Base-by-base conservation (phyloP, 352 stramenopile genomes). In the Phytophthora hibernalis region DNA sequence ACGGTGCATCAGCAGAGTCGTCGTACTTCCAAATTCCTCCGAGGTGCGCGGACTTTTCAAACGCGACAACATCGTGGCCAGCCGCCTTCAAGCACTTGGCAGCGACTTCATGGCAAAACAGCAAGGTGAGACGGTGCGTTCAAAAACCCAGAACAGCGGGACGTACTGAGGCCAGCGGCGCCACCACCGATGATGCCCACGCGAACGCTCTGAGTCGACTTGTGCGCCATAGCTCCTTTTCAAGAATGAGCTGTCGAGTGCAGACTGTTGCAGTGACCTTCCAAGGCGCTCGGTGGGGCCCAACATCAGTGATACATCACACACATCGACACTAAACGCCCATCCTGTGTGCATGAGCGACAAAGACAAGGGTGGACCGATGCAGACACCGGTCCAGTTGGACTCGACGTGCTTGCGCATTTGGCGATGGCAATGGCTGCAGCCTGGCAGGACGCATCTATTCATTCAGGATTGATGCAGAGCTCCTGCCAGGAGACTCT, bases 11-110 rank as follows among this genome's bases (percentile, higher is more conserved):
- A 0, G 71, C 54, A 24, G 65, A 61, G 16, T 82, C 80, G 26
- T 88, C 72, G 63, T 90, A 92, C 48, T 83, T 88, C 83, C 83
- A 91, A n/a, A 92, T 80, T 30, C 82, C 83, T 21, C 83, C 83
- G 15, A 83, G 47, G 15, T 77, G 55, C 4, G 63, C 65, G n/a
- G 78, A 69, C 58, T 87, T 89, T 56, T 92, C 83, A 40, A 90
- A 90, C 43, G 90, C 72, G 10, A 90, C 76, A 30, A 92, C 78
- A 5, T 76, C 61, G 45, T 91, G 80, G 1, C 82, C 80, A 6
- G 70, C 83, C 8, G 77, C 83, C 16, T 71, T 79, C 54, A 92
- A 70, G 24, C 51, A 75, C 43, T 80, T 88, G 59, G 83, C 79
- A 26, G 82, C 65, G 60, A 92, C 82, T 92, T 33, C 33, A 65